Evolutionary conservation across 2,329 filamentous ascomycete species (phyloP).

Genomic region (Neophaeococcomyces aloes): DNA sequence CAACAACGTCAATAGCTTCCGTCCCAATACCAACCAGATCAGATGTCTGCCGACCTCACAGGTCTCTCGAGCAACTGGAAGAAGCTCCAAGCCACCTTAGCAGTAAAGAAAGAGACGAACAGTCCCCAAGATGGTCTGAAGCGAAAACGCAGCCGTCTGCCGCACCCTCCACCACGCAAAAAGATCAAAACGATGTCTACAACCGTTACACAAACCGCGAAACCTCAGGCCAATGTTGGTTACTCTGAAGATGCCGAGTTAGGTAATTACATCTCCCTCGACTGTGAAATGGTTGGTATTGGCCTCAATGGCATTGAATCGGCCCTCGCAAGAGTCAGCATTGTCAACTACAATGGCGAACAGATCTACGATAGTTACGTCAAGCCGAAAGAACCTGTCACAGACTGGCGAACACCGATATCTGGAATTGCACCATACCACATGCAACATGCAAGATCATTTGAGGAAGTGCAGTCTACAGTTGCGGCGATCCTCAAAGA

Average conservation of each 20-base stretch:
- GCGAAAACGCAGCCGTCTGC: conserved; percentile 14
- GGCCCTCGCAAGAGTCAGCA: conserved; percentile 71
- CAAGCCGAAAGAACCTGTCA: conserved; percentile 63
- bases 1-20: too few species aligned
- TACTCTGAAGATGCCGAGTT: conserved; percentile 45
- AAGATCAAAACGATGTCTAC: background rate
- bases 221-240: conserved; percentile 6
- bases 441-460: conserved; percentile 58
- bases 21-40: conserved; percentile 12
- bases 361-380: conserved; percentile 95
- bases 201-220: background rate
- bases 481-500: conserved; percentile 59
- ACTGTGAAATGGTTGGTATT: conserved; percentile 97
- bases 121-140: conserved; percentile 25
- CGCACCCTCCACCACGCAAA: background rate
- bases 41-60: conserved; percentile 31
- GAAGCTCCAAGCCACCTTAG: conserved; percentile 38
- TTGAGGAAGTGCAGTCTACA: conserved; percentile 65
- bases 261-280: conserved; percentile 84
- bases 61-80: conserved; percentile 42
- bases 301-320: conserved; percentile 54
- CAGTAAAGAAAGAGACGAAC: conserved; percentile 19
- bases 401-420: conserved; percentile 80
- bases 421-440: conserved; percentile 69
- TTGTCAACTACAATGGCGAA: conserved; percentile 87